Percentiles rank a stretch among this genome's conserved stretches.
Conservation (phyloP, 2,329 filamentous ascomycete genomes). For the Teratosphaeria zuluensis region DNA sequence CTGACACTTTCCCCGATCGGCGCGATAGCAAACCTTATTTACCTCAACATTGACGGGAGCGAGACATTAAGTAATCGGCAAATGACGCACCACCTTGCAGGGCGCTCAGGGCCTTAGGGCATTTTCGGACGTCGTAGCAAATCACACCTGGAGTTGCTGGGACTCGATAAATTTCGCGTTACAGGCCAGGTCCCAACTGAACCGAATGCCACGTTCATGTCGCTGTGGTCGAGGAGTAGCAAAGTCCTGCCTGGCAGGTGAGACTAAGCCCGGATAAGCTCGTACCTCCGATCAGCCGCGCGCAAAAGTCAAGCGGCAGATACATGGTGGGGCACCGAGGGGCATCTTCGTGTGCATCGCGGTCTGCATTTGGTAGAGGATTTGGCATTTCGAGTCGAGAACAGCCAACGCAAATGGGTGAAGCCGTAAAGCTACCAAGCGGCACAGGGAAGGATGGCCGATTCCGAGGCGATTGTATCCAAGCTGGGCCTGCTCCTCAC, state of each 20-base stretch:
- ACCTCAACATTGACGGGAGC: not conserved
- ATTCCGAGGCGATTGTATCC: not conserved
- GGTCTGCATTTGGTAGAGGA: not conserved
- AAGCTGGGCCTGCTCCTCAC: not conserved
- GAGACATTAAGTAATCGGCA: not conserved
- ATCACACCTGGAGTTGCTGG: not conserved
- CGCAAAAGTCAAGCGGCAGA: not conserved
- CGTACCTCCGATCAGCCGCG: not conserved
- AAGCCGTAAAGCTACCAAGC: not conserved
- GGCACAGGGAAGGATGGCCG: not conserved
- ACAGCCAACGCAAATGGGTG: not conserved
- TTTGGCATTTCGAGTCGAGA: not conserved
- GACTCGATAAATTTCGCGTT: not conserved
- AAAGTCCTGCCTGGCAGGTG: not conserved
- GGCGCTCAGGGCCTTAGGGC: not conserved
- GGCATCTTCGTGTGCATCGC: not conserved
- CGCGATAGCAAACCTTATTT: not conserved
- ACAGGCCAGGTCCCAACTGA: not conserved
- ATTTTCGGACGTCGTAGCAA: not conserved
- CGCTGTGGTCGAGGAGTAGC: not conserved
- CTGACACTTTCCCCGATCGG: not conserved
- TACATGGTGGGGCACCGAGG: not conserved
- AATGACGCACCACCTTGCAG: not conserved
- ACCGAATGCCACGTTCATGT: not conserved
- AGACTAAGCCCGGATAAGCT: not conserved